Percentiles rank a stretch among this genome's conserved stretches.
Conservation (phyloP, 805 yeast species). For the Candida taoyuanica region DNA sequence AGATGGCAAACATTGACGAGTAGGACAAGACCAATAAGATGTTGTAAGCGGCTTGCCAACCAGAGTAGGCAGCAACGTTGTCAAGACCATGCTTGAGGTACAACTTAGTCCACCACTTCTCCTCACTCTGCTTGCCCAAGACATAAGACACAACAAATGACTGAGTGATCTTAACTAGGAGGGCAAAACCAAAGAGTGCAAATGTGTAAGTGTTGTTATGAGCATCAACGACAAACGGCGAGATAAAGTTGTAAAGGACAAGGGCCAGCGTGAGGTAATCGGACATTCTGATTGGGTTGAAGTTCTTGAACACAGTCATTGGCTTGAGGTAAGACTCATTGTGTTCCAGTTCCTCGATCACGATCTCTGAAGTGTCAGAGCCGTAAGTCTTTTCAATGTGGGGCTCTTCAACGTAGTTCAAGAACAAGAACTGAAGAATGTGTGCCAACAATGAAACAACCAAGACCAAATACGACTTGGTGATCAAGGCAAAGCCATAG, state of each 20-base stretch:
- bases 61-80: conserved; percentile 59
- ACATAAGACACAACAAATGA: conserved; percentile 46
- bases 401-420: conserved; percentile 76
- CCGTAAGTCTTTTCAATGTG: conserved; percentile 81
- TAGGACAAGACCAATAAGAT: conserved; percentile 50
- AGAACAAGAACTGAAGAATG: conserved; percentile 67
- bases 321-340: conserved; percentile 45
- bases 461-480: conserved; percentile 68
- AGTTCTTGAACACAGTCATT: conserved; percentile 55
- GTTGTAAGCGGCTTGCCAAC: conserved; percentile 68
- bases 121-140: conserved; percentile 53
- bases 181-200: conserved; percentile 26
- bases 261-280: conserved; percentile 50
- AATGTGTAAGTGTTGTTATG: conserved; percentile 27
- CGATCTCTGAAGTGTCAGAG: conserved; percentile 29
- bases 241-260: conserved; percentile 36
- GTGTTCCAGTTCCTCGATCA: conserved; percentile 32
- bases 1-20: conserved; percentile 41
- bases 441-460: conserved; percentile 72
- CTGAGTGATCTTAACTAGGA: conserved; percentile 47
- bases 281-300: conserved; percentile 57
- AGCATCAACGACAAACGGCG: conserved; percentile 36
- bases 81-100: conserved; percentile 62
- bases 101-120: conserved; percentile 59
- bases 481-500: conserved; percentile 75